Percentiles rank a stretch among this genome's conserved stretches.
Evolutionary conservation across 208 protist species (phyloP).

Genomic region (Leishmania guyanensis): DNA sequence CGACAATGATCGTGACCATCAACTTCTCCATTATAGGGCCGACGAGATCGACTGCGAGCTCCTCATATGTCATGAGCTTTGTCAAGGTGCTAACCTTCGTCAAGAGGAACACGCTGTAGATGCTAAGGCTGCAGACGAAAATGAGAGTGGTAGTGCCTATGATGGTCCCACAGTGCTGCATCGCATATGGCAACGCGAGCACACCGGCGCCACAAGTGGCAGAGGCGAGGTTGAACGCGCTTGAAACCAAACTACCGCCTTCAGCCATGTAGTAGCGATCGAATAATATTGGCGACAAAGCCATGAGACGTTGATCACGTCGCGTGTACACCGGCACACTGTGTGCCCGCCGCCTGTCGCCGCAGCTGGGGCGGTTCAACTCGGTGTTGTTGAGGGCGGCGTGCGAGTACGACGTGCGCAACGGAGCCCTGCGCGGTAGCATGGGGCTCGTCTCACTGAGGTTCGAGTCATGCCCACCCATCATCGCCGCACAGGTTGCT

Average conservation of each 20-base stretch:
- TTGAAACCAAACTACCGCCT: conserved; percentile 63
- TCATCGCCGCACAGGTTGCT: neutral
- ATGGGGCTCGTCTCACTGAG: conserved; percentile 33
- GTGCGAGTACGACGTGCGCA: conserved; percentile 41
- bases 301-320: conserved; percentile 25
- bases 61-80: conserved; percentile 68
- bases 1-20: conserved; percentile 54
- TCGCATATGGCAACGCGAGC: conserved; percentile 74
- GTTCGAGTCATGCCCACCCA: neutral
- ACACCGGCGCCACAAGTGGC: conserved; percentile 76
- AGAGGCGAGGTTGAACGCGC: conserved; percentile 81
- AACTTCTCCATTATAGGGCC: conserved; percentile 57
- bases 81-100: conserved; percentile 60
- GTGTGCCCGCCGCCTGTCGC: conserved; percentile 31
- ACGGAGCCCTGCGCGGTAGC: conserved; percentile 15
- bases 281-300: conserved; percentile 56
- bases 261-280: conserved; percentile 54
- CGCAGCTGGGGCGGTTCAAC: neutral
- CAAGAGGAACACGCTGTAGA: conserved; percentile 82
- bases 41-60: conserved; percentile 57
- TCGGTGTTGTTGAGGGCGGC: conserved; percentile 7
- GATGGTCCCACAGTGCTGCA: conserved; percentile 60
- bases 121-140: conserved; percentile 48
- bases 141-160: conserved; percentile 49
- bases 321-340: conserved; percentile 39